phyloP scores from a whole-genome alignment of 1,139 yeast species.

The Taiozyma sp. region DNA sequence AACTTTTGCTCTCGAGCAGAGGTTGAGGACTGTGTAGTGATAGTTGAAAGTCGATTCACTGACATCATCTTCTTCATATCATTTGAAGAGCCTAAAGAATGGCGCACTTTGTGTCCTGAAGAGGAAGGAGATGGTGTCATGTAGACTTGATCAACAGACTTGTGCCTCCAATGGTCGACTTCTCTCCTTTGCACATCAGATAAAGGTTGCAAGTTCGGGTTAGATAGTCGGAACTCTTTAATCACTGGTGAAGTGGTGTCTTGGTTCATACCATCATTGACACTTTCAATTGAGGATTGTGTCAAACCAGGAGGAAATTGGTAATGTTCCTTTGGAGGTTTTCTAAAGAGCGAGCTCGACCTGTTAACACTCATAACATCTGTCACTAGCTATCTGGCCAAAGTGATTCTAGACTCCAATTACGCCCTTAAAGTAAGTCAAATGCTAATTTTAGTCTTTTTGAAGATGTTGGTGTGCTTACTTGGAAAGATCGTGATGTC shows the following conservation, averaged over 20 bases:
- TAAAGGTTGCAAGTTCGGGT: conserved; percentile 21
- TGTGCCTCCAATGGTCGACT: conserved; percentile 1
- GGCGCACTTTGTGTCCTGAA: neutral
- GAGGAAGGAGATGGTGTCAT: neutral
- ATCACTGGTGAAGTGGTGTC: neutral
- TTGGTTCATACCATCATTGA: neutral
- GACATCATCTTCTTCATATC: neutral
- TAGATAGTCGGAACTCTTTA: conserved; percentile 6
- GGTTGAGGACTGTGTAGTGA: neutral
- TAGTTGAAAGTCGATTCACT: neutral
- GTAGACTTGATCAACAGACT: neutral
- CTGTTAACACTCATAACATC: conserved; percentile 1
- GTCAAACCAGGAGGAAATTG: neutral
- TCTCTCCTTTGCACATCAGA: conserved; percentile 7
- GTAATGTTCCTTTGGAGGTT: conserved; percentile 2
- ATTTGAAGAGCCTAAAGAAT: conserved; percentile 1
- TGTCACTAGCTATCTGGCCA: neutral
- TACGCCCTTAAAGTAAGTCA: neutral
- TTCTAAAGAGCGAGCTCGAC: neutral
- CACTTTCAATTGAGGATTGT: neutral
- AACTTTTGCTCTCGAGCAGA: conserved; percentile 24
- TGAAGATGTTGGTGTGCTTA: neutral
- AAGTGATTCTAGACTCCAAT: neutral
- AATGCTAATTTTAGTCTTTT: neutral
- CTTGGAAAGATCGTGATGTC: neutral